Base-by-base conservation (phyloP, 2,329 filamentous ascomycete species). In the Phyllosticta paracitricarpa region DNA sequence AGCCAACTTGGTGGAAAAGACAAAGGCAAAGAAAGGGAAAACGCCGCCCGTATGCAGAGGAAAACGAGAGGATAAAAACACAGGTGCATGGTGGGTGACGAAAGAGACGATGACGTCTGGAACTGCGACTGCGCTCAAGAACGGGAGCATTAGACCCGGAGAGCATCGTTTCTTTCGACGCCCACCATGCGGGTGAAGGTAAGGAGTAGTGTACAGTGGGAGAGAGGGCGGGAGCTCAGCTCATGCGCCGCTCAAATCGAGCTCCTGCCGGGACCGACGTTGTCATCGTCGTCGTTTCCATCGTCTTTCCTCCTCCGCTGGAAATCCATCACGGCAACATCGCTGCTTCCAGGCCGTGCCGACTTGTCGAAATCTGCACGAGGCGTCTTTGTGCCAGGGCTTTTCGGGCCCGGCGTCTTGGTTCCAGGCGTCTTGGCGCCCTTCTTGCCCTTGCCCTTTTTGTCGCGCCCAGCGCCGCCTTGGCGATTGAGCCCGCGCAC, bases 401-500 rank as follows among this genome's bases (percentile, higher is more conserved):
- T 60, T 3, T 54, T 40, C 52, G 58, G 30, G 2, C 58, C 53
- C 1, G 58, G 19, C 12, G 54, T 61, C 40, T 48, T 48, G 40
- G 17, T 48, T 1, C n/a, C 58, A 3, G 58, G 58, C 25, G 58
- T 61, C 6, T 33, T 25, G 8, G 40, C 40, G 14, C 59, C 59
- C 54, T 61, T 61, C 54, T 51, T 57, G 19, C 26, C 14, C 17
- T 56, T 56, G 19, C 33, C 51, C 24, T 61, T 57, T 25, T 61
- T 54, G 19, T 52, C 48, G 7, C 8, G 33, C 1, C 40, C 40
- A 12, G 35, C 56, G 7, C 64, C 66, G 26, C 66, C 66, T 17
- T 63, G 65, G 24, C 69, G 72, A 64, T 72, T 73, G 71, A 83
- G 76, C 64, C 85, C 84, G 64, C 89, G 85, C 72, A 96, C 87